A percentile compares a stretch with the other conserved stretches of the same genome.
Conservation (phyloP, 768 basidiomycete genomes). For the Sarcodon aspratus region DNA sequence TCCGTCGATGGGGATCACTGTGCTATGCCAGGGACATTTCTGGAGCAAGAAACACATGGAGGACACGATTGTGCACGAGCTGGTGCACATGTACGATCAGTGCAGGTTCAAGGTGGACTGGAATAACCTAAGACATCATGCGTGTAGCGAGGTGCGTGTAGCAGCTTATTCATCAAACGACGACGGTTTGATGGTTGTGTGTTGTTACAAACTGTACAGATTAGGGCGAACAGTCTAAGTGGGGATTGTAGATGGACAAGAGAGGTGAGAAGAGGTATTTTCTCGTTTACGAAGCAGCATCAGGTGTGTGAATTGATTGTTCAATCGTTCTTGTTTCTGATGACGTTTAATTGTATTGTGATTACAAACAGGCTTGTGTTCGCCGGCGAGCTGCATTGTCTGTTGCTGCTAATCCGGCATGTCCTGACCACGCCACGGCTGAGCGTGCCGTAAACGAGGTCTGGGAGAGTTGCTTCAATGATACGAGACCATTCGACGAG, state of each 20-base stretch:
- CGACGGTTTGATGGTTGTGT: neutral
- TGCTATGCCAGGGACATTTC: constrained; percentile 81
- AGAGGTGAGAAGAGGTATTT: constrained; percentile 68
- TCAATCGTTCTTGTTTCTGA: constrained; percentile 5
- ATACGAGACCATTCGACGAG: constrained; percentile 97
- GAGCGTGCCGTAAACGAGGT: constrained; percentile 92
- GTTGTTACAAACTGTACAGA: constrained; percentile 35
- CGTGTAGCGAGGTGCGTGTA: constrained; percentile 83
- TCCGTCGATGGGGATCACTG: constrained; percentile 65
- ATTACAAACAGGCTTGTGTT: constrained; percentile 60
- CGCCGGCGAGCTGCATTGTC: constrained; percentile 79
- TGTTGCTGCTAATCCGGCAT: constrained; percentile 70
- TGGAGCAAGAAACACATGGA: constrained; percentile 82
- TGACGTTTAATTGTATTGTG: constrained; percentile 1
- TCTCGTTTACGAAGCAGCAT: constrained; percentile 85
- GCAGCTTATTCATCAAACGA: neutral
- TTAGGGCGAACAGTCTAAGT: constrained; percentile 87
- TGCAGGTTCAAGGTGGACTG: constrained; percentile 92
- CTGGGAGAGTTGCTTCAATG: constrained; percentile 92
- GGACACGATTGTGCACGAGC: constrained; percentile 85
- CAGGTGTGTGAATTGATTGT: constrained; percentile 41
- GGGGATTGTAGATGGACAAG: constrained; percentile 86
- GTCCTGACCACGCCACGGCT: constrained; percentile 64
- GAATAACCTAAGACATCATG: constrained; percentile 85
- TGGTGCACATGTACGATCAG: constrained; percentile 93